phyloP scores from a whole-genome alignment of 1,139 yeast species.

The Geotrichum fermentans region DNA sequence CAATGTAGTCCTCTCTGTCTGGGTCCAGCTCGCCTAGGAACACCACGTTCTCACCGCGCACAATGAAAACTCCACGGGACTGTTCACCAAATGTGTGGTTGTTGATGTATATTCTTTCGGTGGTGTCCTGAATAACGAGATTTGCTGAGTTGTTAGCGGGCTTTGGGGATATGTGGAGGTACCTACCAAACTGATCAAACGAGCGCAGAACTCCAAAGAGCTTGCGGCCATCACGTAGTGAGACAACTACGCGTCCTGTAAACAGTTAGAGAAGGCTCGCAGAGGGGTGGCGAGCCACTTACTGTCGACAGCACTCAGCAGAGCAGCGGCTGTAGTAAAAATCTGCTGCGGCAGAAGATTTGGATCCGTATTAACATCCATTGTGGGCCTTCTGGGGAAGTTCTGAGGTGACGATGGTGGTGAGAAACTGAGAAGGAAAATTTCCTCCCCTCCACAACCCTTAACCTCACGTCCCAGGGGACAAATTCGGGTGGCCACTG shows the following conservation, averaged over 20 bases:
- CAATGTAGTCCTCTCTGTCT: conserved; percentile 63
- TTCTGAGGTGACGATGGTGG: neutral
- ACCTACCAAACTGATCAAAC: conserved; percentile 75
- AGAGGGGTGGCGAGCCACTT: conserved; percentile 29
- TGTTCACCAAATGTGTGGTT: conserved; percentile 63
- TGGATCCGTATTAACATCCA: conserved; percentile 20
- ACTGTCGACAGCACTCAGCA: conserved; percentile 90
- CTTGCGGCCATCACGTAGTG: conserved; percentile 84
- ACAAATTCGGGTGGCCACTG: conserved; percentile 9
- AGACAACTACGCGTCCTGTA: conserved; percentile 63
- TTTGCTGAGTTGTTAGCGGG: no score
- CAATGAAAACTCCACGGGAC: conserved; percentile 74
- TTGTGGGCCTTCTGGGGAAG: neutral
- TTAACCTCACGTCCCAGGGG: neutral
- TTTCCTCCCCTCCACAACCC: neutral
- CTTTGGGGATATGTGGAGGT: neutral
- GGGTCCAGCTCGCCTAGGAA: conserved; percentile 92
- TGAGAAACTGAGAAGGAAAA: neutral
- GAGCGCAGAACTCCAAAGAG: conserved; percentile 89
- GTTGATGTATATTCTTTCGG: conserved; percentile 73
- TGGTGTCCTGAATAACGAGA: conserved; percentile 83
- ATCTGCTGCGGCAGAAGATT: conserved; percentile 51
- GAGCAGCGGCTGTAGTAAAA: conserved; percentile 94
- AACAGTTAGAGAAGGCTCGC: neutral
- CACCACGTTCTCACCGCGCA: conserved; percentile 97